Percentiles rank a stretch among this genome's conserved stretches.
Conservation (phyloP, 2,329 filamentous ascomycete species). For the Fusarium temperatum region DNA sequence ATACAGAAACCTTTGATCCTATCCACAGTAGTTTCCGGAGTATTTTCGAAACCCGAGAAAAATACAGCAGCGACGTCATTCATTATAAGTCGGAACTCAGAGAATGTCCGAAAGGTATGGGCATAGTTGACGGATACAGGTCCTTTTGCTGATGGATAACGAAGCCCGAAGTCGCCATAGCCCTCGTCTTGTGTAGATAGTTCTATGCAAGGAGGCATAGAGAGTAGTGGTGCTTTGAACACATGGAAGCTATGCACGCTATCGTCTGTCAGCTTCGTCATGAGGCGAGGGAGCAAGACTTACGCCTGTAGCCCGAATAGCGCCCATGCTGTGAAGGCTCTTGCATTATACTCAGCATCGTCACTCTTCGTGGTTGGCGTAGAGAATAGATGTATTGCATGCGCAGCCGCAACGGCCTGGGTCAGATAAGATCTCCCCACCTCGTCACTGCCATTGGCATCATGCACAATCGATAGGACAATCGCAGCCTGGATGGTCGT, state of each 20-base stretch:
- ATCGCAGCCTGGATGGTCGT: neutral
- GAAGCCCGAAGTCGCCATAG: neutral
- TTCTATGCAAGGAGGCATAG: neutral
- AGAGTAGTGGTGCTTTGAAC: neutral
- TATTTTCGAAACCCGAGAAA: neutral
- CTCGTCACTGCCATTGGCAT: neutral
- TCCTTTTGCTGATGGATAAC: neutral
- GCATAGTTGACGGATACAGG: neutral
- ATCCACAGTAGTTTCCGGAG: accelerated
- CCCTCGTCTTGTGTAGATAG: accelerated
- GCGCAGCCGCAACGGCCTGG: neutral
- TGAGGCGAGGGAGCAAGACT: accelerated
- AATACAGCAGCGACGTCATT: neutral
- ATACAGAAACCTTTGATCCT: neutral
- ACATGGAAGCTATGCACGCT: neutral
- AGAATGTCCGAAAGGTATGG: neutral
- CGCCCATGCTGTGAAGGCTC: neutral
- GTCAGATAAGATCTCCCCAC: neutral
- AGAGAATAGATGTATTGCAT: neutral
- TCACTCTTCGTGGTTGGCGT: neutral
- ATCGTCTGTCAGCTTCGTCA: accelerated
- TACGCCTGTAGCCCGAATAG: neutral
- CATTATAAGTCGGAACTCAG: neutral
- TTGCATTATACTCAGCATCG: neutral
- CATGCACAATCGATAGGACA: neutral